Conservation (phyloP, 768 basidiomycete genomes). For the Rhodotorula babjevae region DNA sequence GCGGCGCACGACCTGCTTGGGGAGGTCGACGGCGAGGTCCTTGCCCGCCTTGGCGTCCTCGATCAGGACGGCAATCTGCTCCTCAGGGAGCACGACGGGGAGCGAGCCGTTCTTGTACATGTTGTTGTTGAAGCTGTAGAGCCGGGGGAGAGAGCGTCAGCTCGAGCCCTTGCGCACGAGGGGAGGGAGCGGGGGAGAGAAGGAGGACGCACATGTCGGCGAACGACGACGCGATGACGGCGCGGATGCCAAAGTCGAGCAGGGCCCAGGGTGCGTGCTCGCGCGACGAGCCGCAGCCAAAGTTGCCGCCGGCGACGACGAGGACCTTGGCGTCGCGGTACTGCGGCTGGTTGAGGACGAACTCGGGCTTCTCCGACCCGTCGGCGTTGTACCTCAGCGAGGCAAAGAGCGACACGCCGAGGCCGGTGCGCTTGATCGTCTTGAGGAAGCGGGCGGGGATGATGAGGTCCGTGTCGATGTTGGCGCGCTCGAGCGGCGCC, state of each 20-base stretch:
- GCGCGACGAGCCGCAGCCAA: conserved; percentile 69
- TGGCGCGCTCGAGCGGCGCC: conserved; percentile 44
- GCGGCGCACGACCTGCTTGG: conserved; percentile 67
- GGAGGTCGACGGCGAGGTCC: conserved; percentile 77
- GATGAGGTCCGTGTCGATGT: conserved; percentile 86
- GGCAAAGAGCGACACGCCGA: conserved; percentile 76
- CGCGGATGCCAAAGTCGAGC: conserved; percentile 78
- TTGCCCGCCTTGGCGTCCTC: conserved; percentile 70
- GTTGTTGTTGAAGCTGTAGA: conserved; percentile 50
- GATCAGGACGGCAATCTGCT: conserved; percentile 66
- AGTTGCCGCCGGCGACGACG: conserved; percentile 79
- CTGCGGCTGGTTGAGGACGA: conserved; percentile 74
- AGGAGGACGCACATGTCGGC: conserved; percentile 60
- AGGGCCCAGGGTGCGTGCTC: conserved; percentile 72
- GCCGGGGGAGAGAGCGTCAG: neutral
- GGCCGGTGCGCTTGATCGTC: conserved; percentile 81
- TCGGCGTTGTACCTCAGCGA: conserved; percentile 71
- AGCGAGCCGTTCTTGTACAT: conserved; percentile 93
- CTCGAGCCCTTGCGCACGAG: neutral
- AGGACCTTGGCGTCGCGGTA: conserved; percentile 72
- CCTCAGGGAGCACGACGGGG: conserved; percentile 65
- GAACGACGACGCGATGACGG: conserved; percentile 80
- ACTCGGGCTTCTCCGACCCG: conserved; percentile 69
- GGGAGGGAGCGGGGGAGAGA: too few species aligned
- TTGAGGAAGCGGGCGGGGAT: conserved; percentile 84